Percentiles rank a stretch among this genome's conserved stretches.
These are phyloP conservation scores for Aspergillus cavernicola DNA, from an alignment of 495 filamentous ascomycete genomes.

Conservation along the genomic window DNA sequence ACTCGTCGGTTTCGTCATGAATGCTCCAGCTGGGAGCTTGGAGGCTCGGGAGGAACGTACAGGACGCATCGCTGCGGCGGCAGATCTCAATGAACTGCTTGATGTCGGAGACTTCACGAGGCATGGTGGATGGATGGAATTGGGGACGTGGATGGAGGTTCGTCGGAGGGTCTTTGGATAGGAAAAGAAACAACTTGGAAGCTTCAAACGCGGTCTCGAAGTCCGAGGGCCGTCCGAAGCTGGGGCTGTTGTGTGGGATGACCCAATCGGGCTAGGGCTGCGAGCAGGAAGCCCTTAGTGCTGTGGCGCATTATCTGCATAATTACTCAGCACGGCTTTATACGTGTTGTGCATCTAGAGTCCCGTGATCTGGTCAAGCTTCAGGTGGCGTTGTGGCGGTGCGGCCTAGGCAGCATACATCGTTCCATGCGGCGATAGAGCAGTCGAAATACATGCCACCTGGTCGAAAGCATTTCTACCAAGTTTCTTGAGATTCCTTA, in stretches of 20 bases:
- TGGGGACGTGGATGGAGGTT: conserved; percentile 10
- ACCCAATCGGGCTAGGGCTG: conserved; percentile 17
- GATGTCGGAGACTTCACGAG: conserved; percentile 97
- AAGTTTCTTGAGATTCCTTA: not conserved
- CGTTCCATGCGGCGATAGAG: too few species aligned
- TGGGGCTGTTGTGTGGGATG: conserved; percentile 17
- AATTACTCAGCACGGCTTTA: not conserved
- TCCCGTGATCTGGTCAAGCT: not conserved
- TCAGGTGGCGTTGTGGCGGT: conserved; percentile 1
- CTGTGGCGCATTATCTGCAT: conserved; percentile 9
- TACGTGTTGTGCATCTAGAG: not conserved
- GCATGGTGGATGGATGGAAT: conserved; percentile 61
- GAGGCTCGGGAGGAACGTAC: conserved; percentile 62
- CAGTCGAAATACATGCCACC: not conserved
- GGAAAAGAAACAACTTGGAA: conserved; percentile 3
- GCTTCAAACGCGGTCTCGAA: conserved; percentile 19
- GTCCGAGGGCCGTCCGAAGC: conserved; percentile 8
- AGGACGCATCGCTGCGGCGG: conserved; percentile 96
- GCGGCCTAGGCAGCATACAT: not conserved
- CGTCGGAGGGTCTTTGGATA: conserved; percentile 14
- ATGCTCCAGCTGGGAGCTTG: not conserved
- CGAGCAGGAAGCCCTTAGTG: conserved; percentile 9
- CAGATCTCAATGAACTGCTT: conserved; percentile 99
- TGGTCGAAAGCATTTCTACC: not conserved
- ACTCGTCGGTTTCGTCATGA: not conserved